Evolutionary conservation across 345 rosid species (phyloP), one percentile per base, ranked within the genome.

Genomic region (Draba incana): DNA sequence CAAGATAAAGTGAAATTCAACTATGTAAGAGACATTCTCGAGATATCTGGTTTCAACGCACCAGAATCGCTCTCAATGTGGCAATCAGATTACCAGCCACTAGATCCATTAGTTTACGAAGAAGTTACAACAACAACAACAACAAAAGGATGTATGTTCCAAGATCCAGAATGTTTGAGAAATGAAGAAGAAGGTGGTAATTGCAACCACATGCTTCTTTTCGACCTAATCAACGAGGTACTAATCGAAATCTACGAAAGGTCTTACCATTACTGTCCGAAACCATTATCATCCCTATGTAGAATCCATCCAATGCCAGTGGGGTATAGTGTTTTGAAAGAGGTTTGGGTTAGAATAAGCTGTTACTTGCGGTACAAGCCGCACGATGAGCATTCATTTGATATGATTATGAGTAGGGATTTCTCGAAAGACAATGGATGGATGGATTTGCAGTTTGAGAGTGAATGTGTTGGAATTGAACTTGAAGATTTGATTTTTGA

Each of bases 391-490:
- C 80, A 71, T 2, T 77, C 82, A 0, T 66, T 69, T 78, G 89
- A 90, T 70, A 66, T 78, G 54, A 53, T 80, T 13, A 74, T 80
- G 25, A 59, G 74, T 49, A 79, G 74, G 66, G 96, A 93, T 72
- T 77, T 87, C 37, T 62, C 76, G 2, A 86, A 70, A 75, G 58
- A 42, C 10, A 84, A 84, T 39, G 86, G 87, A 16, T 90, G 98
- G 98, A 84, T 90, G 97, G 86, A 84, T 72, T 76, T 90, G 30
- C 92, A 87, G 72, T 87, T 82, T 45, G 92, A 90, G 43, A 58
- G 76, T 9, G 95, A 88, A 77, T 84, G 96, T 30, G 77, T 81
- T 5, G 97, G 84, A 23, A 79, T 88, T 39, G 96, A 90, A 73
- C 66, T 90, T 44, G 95, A 84, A 68, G 91, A 85, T 66, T 54